Evolutionary conservation across 331 rosid genomes (phyloP).

Genomic region (Stylosanthes scabra): DNA sequence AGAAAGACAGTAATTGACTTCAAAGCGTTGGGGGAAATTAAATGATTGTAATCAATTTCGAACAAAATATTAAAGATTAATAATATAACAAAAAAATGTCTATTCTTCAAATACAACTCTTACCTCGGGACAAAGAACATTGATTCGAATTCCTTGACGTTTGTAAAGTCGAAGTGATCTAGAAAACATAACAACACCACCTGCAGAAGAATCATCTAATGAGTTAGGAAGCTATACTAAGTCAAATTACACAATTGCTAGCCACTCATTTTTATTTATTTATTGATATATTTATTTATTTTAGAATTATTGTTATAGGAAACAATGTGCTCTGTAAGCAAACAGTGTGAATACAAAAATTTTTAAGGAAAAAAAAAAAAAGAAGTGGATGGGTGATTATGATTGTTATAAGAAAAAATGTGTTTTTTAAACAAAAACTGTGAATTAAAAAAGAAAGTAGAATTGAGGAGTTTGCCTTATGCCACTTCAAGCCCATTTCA

Average conservation of each 20-base stretch:
- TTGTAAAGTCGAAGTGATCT: conserved; percentile 73
- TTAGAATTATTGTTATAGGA: too few species aligned
- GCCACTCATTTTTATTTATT: background rate
- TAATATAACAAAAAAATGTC: conserved; percentile 14
- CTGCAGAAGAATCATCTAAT: conserved; percentile 45
- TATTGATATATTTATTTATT: too few species aligned
- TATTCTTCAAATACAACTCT: conserved; percentile 36
- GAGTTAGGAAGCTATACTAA: conserved; percentile 32
- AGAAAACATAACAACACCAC: conserved; percentile 90
- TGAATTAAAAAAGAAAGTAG: background rate
- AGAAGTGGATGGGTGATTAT: too few species aligned
- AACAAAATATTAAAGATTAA: conserved; percentile 20
- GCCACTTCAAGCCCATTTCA: conserved; percentile 27
- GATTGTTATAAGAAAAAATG: background rate
- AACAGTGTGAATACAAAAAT: too few species aligned
- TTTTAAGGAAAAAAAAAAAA: too few species aligned
- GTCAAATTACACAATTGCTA: background rate
- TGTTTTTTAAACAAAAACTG: background rate
- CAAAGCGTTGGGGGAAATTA: background rate
- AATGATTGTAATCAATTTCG: conserved; percentile 8
- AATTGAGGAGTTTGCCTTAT: background rate
- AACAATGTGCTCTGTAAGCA: too few species aligned
- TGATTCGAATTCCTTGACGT: conserved; percentile 84
- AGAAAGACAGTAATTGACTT: conserved; percentile 4
- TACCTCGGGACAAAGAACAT: conserved; percentile 98